Evolutionary conservation across 768 basidiomycete species (phyloP), one percentile per base, ranked within the genome.

Genomic region (Suillus subalutaceus): DNA sequence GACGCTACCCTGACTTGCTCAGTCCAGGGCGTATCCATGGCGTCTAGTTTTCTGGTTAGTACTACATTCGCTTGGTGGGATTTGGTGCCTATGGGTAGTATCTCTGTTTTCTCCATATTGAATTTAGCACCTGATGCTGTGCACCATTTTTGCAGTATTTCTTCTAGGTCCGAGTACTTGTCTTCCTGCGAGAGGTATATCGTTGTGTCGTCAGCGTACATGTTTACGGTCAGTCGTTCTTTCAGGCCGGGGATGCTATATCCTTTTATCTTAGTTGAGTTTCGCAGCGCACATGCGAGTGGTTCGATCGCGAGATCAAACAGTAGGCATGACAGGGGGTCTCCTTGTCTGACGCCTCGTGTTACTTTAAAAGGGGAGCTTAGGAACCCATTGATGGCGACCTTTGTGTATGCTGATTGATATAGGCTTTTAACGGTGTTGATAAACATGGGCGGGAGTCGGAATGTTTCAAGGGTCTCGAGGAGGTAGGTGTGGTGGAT

Each of bases 401-500:
- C 48, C 0, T 1, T 2, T 1, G 23, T 50, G 6, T 50, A 15
- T 7, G 13, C 48, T 15, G 23, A 23, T 3, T 50, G 6, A 4
- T 50, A 50, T 23, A 50, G 6, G 0, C 0, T 50, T 50, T 15
- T 50, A 66, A 44, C 64, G 0, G 70, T 75, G 2, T 68, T 66
- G 0, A 78, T 76, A 67, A 79, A 77, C n/a, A 64, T 46, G 1
- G 60, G 9, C 0, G 79, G 79, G 35, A 81, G 63, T 10, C 66
- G 46, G 12, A 73, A 68, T 23, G 60, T 66, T 41, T 66, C 43
- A 0, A 81, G 72, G 0, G 72, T 68, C 18, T 64, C 50, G 72
- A 73, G 73, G 2, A 82, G 66, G 72, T 75, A 82, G 4, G 67
- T 38, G 26, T 81, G 79, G 0, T 41, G 30, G 0, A 82, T 67